Evolutionary conservation across 176 grass and related monocot species (phyloP).

Genomic region (Oryza officinalis): DNA sequence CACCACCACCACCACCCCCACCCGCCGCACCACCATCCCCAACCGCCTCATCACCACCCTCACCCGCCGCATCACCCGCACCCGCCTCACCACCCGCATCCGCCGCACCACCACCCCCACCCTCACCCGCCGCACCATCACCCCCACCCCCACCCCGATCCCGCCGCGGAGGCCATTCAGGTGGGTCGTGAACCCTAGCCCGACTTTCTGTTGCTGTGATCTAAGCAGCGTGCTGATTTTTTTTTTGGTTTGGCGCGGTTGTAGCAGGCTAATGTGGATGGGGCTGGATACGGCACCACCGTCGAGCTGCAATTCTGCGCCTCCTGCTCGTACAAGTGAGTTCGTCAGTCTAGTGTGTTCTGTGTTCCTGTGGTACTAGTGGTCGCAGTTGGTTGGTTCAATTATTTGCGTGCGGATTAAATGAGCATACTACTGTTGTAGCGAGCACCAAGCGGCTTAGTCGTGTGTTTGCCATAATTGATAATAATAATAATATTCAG

Average conservation of each 20-base stretch:
- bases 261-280: constrained; percentile 54
- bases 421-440: not conserved
- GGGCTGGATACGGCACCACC: constrained; percentile 62
- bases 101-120: constrained; percentile 2
- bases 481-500: not conserved
- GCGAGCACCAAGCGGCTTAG: not conserved
- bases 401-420: not conserved
- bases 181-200: constrained; percentile 42
- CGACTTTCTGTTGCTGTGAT: constrained; percentile 14
- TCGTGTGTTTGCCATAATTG: not conserved
- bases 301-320: constrained; percentile 88
- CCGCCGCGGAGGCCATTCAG: constrained; percentile 31
- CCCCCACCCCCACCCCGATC: constrained; percentile 31
- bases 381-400: not conserved
- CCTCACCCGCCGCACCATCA: constrained; percentile 18
- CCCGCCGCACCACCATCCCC: constrained; percentile 17
- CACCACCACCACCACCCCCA: constrained; percentile 43
- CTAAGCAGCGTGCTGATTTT: constrained; percentile 8
- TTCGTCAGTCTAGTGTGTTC: not conserved
- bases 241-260: not conserved
- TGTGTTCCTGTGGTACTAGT: not conserved
- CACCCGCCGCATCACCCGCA: constrained; percentile 34
- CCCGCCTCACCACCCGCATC: constrained; percentile 12
- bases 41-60: constrained; percentile 5
- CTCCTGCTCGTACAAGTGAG: constrained; percentile 89